Percentiles rank a stretch among this genome's conserved stretches.
Conservation (phyloP, 805 yeast species). For the Wickerhamomyces bisporus region DNA sequence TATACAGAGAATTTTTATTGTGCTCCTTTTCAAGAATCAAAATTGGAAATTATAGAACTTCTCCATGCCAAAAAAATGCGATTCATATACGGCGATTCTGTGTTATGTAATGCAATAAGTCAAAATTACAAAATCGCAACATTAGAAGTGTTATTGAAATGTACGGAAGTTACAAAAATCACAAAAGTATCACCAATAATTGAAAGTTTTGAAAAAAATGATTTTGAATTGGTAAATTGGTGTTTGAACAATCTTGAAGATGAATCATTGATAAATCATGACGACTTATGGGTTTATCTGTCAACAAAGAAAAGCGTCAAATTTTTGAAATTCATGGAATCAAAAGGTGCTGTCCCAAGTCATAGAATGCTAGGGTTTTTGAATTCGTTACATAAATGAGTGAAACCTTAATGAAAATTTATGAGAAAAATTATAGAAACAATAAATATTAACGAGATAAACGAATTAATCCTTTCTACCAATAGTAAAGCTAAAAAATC, state of each 20-base stretch:
- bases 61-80: slow-evolving; percentile 8
- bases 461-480: background rate
- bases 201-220: slow-evolving; percentile 8
- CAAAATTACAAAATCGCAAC: background rate
- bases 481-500: too few relatives aligned
- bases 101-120: background rate
- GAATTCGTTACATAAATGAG: background rate
- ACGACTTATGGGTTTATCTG: slow-evolving; percentile 18
- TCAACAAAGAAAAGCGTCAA: slow-evolving; percentile 2
- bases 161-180: slow-evolving; percentile 6
- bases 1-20: slow-evolving; percentile 14
- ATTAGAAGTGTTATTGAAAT: slow-evolving; percentile 5
- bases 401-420: background rate
- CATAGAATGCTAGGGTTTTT: slow-evolving; percentile 11
- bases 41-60: slow-evolving; percentile 3
- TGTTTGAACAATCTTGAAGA: slow-evolving; percentile 8
- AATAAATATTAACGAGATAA: background rate
- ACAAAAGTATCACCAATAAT: slow-evolving; percentile 13
- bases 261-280: slow-evolving; percentile 9
- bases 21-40: slow-evolving; percentile 6
- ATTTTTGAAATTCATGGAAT: slow-evolving; percentile 11
- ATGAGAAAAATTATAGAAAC: background rate
- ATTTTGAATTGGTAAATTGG: slow-evolving; percentile 14
- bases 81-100: slow-evolving; percentile 9
- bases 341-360: slow-evolving; percentile 20